Percentiles rank a stretch among this genome's conserved stretches.
Conservation (phyloP, 345 rosid genomes). For the Syzygium aromaticum region DNA sequence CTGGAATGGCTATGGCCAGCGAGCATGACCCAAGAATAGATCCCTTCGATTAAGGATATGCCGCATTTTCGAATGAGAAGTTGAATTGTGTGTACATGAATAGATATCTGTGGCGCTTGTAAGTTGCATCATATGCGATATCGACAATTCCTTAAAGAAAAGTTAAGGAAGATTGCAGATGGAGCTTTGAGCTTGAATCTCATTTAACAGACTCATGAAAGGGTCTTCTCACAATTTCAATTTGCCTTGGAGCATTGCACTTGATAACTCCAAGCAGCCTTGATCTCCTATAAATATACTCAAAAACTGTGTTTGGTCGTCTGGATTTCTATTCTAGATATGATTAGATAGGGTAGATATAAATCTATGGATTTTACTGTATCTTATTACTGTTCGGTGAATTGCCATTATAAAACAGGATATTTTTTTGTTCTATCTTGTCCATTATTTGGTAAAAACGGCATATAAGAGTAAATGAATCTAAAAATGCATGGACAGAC, state of each 20-base stretch:
- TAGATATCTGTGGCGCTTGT: not conserved
- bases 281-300: not conserved
- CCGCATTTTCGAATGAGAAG: not conserved
- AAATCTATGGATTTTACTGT: not conserved
- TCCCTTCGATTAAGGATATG: conserved; percentile 58
- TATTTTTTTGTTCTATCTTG: not conserved
- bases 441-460: not conserved
- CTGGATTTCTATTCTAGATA: not conserved
- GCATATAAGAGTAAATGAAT: not conserved
- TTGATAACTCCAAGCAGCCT: not conserved
- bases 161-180: not conserved
- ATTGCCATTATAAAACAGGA: not conserved
- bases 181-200: not conserved
- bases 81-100: not conserved
- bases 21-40: conserved; percentile 93
- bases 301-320: not conserved
- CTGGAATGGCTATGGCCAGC: conserved; percentile 99
- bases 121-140: not conserved
- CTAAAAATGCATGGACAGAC: not conserved
- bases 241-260: not conserved
- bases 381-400: not conserved
- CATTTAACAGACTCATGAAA: not conserved
- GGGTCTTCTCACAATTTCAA: not conserved
- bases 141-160: not conserved
- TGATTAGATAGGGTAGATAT: not conserved